Conservation (phyloP, 75 land plant species). For the Gnetum montanum region DNA sequence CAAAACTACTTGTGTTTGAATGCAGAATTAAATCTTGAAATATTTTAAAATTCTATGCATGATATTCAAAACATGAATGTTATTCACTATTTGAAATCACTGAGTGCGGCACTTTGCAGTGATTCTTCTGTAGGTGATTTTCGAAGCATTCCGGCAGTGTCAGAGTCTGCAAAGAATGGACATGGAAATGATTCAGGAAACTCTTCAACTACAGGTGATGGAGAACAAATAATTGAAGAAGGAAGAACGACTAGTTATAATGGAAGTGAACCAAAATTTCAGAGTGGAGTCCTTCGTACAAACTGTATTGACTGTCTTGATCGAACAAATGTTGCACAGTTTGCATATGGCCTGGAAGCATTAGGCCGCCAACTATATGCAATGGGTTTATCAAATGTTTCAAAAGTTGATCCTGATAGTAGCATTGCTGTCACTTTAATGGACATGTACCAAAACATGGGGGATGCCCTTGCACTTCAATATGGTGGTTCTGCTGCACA, state of each 20-base stretch:
- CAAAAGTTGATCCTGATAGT: conserved; percentile 81
- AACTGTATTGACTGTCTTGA: conserved; percentile 98
- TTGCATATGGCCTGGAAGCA: conserved; percentile 93
- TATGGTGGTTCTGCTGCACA: conserved; percentile 99
- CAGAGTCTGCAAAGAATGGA: neutral
- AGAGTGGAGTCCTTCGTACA: conserved; percentile 90
- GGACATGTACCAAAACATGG: conserved; percentile 98
- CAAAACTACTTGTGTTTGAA: no score
- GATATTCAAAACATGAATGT: neutral
- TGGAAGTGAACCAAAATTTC: conserved; percentile 34
- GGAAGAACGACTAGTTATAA: conserved; percentile 7
- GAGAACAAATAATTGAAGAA: conserved; percentile 13
- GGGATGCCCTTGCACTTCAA: conserved; percentile 92
- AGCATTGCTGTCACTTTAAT: conserved; percentile 81
- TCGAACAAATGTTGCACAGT: conserved; percentile 97
- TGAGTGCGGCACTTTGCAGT: conserved; percentile 9
- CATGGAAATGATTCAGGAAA: conserved; percentile 15
- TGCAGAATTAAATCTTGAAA: neutral
- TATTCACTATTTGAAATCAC: neutral
- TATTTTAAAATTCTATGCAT: neutral
- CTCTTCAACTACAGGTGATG: conserved; percentile 9
- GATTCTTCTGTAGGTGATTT: conserved; percentile 33
- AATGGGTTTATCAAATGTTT: conserved; percentile 61
- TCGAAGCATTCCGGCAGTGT: conserved; percentile 16
- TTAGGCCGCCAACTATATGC: conserved; percentile 89